These are phyloP conservation scores for Annulohypoxylon truncatum DNA, from an alignment of 2,329 filamentous ascomycete species.

Conservation along the genomic window DNA sequence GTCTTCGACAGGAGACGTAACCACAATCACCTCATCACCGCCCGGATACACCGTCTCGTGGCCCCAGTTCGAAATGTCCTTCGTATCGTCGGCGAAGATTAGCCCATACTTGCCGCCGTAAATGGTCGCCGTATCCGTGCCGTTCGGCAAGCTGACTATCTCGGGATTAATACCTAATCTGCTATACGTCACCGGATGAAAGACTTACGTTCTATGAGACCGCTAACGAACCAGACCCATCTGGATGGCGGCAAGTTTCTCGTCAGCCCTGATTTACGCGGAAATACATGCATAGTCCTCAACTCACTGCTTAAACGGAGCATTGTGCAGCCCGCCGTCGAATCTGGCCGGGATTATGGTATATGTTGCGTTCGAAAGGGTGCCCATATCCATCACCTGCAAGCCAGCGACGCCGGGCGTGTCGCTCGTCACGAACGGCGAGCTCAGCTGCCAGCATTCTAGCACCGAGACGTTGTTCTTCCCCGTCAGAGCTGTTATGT, in stretches of 20 bases:
- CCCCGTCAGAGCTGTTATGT: constrained; percentile 56
- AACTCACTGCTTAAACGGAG: constrained; percentile 56
- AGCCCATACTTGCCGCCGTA: constrained; percentile 55
- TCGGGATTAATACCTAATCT: neutral
- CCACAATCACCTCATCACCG: constrained; percentile 50
- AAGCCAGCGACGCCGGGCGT: constrained; percentile 51
- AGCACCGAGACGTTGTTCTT: constrained; percentile 54
- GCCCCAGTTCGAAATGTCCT: constrained; percentile 53
- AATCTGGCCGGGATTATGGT: constrained; percentile 52
- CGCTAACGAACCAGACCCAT: constrained; percentile 54
- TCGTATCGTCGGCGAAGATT: constrained; percentile 57
- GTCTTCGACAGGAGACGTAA: constrained; percentile 52
- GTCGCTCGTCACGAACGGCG: constrained; percentile 50
- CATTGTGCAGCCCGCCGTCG: constrained; percentile 56
- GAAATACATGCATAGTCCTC: neutral
- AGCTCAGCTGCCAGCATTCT: constrained; percentile 59
- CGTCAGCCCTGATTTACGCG: neutral
- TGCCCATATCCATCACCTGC: constrained; percentile 49
- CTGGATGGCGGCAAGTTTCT: constrained; percentile 41
- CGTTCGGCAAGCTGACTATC: constrained; percentile 55
- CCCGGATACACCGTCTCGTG: constrained; percentile 57
- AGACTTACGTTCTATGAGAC: constrained; percentile 50
- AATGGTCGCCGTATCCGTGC: constrained; percentile 52
- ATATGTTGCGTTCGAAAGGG: constrained; percentile 51
- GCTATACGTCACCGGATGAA: neutral